A percentile compares a stretch with the other conserved stretches of the same genome.
These are phyloP conservation scores for Talaromyces sp. DNA, from an alignment of 2,329 filamentous ascomycete species.

Conservation along the genomic window DNA sequence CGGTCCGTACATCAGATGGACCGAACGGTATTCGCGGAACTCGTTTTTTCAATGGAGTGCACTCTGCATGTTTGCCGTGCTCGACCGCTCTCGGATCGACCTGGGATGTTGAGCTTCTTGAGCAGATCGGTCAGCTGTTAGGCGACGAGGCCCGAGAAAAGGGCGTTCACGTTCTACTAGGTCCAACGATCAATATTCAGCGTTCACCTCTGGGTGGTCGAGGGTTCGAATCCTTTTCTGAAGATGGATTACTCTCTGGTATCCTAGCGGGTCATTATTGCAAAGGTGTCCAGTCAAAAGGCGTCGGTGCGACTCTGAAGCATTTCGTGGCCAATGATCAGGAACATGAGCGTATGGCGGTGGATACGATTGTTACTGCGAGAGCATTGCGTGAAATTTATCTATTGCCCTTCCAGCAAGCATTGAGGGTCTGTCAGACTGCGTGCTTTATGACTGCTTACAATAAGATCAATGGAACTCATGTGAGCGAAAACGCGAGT, in stretches of 20 bases:
- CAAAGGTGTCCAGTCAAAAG: constrained; percentile 67
- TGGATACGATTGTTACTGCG: constrained; percentile 44
- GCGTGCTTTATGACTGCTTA: constrained; percentile 59
- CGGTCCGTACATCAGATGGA: constrained; percentile 65
- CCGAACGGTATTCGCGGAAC: constrained; percentile 67
- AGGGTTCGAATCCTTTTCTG: constrained; percentile 83
- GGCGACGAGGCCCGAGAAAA: constrained; percentile 69
- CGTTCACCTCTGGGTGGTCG: constrained; percentile 77
- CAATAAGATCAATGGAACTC: constrained; percentile 53
- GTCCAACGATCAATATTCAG: constrained; percentile 77
- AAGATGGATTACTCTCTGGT: constrained; percentile 74
- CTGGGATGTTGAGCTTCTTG: constrained; percentile 69
- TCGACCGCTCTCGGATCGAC: constrained; percentile 74
- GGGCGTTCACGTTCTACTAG: constrained; percentile 69
- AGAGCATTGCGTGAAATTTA: constrained; percentile 61
- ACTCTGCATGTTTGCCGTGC: constrained; percentile 75
- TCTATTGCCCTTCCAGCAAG: constrained; percentile 61
- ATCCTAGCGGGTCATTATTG: constrained; percentile 69
- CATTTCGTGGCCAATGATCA: constrained; percentile 52
- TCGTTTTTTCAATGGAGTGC: constrained; percentile 62
- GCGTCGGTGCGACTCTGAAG: constrained; percentile 74
- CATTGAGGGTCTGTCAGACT: constrained; percentile 53
- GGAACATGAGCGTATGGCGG: constrained; percentile 44
- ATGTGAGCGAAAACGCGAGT: constrained; percentile 42
- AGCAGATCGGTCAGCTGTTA: constrained; percentile 66